Conservation (phyloP, 1,284 basidiomycete species). For the Cutaneotrichosporon sp. region DNA sequence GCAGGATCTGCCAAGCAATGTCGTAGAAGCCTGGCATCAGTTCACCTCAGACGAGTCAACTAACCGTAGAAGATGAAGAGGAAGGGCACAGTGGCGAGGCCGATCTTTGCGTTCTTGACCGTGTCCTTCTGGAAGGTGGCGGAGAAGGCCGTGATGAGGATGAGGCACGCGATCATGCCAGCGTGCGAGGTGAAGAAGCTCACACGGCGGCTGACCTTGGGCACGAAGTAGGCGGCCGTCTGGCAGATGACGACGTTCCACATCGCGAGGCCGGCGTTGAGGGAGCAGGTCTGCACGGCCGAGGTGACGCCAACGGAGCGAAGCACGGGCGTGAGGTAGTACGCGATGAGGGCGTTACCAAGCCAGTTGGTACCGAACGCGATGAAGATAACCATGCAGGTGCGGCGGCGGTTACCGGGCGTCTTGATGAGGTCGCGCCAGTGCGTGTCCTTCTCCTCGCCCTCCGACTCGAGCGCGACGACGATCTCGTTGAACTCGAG, state of each 20-base stretch:
- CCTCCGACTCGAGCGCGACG: constrained; percentile 32
- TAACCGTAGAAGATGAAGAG: constrained; percentile 27
- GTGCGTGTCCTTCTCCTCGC: constrained; percentile 20
- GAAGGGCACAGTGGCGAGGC: constrained; percentile 16
- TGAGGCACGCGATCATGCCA: constrained; percentile 15
- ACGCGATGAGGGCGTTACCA: constrained; percentile 51
- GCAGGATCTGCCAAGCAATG: constrained; percentile 34
- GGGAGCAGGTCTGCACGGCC: constrained; percentile 30
- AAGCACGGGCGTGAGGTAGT: constrained; percentile 32
- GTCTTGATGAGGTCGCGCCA: constrained; percentile 42
- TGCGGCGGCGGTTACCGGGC: constrained; percentile 37
- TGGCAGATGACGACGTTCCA: constrained; percentile 29
- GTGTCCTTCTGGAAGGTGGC: constrained; percentile 11
- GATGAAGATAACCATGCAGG: constrained; percentile 48
- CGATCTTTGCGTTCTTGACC: constrained; percentile 10
- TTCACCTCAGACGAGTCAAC: constrained; percentile 16
- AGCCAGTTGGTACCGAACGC: constrained; percentile 59
- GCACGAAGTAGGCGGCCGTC: constrained; percentile 11
- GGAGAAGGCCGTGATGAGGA: constrained; percentile 9
- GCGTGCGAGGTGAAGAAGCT: constrained; percentile 16
- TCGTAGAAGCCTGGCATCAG: constrained; percentile 21
- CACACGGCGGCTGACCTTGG: constrained; percentile 9
- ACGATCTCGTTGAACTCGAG: constrained; percentile 39
- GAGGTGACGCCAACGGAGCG: constrained; percentile 15
- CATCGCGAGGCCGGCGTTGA: constrained; percentile 31